Evolutionary conservation across 208 protist genomes (phyloP).

Genomic region (Wallacemonas rigidus): DNA sequence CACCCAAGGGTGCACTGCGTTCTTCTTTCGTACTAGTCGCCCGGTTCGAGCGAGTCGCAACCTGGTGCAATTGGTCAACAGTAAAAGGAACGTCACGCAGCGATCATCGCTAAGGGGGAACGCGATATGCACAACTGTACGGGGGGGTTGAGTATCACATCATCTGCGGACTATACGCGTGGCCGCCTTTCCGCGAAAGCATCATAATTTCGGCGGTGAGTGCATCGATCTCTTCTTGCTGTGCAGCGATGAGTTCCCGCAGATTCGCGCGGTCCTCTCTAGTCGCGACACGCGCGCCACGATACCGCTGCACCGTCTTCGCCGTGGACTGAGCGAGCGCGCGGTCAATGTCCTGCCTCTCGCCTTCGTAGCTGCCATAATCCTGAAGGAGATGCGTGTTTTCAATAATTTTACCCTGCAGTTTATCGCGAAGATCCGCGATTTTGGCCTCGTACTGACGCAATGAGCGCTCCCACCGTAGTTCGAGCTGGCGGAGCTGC

Average conservation of each 20-base stretch:
- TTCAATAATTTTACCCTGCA: slow-evolving; percentile 64
- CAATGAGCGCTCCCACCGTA: slow-evolving; percentile 72
- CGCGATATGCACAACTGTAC: too few relatives aligned
- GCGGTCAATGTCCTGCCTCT: slow-evolving; percentile 78
- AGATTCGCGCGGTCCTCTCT: slow-evolving; percentile 77
- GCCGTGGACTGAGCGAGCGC: slow-evolving; percentile 71
- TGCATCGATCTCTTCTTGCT: slow-evolving; percentile 94
- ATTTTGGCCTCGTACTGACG: slow-evolving; percentile 74
- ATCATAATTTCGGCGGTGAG: slow-evolving; percentile 92
- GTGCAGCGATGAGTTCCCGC: slow-evolving; percentile 84
- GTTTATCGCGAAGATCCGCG: slow-evolving; percentile 52
- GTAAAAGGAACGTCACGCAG: too few relatives aligned
- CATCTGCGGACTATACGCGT: slow-evolving; percentile 80
- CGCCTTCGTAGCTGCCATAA: slow-evolving; percentile 75
- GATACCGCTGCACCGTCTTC: slow-evolving; percentile 72
- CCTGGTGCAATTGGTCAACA: too few relatives aligned
- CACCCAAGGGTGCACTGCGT: too few relatives aligned
- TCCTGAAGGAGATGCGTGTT: slow-evolving; percentile 91
- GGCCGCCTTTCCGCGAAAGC: slow-evolving; percentile 92
- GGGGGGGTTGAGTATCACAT: neutral
- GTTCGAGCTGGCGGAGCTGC: slow-evolving; percentile 81
- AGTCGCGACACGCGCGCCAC: slow-evolving; percentile 75
- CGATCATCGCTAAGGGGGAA: too few relatives aligned
- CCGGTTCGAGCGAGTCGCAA: too few relatives aligned
- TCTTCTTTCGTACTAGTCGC: too few relatives aligned